Percentiles rank a stretch among this genome's conserved stretches.
phyloP scores from a whole-genome alignment of 805 yeast species.

The Hanseniaspora occidentalis region DNA sequence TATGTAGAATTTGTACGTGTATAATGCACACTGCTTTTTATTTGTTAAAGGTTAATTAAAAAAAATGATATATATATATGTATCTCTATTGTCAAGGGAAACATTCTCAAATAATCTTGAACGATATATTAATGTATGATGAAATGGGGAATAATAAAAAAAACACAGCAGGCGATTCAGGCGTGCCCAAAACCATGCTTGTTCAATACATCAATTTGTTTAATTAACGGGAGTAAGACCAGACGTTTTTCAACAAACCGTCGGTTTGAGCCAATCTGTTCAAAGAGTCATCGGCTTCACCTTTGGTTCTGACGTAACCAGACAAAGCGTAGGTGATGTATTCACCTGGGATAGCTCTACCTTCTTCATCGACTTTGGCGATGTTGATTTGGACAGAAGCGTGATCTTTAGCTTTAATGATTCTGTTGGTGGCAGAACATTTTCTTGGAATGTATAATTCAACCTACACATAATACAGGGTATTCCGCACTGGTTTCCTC shows the following conservation, averaged over 20 bases:
- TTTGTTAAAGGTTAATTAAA: too few species aligned
- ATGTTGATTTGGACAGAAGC: constrained; percentile 98
- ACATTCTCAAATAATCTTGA: too few species aligned
- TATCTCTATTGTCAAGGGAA: neutral
- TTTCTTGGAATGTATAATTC: constrained; percentile 99
- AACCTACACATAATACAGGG: constrained; percentile 42
- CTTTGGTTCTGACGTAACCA: constrained; percentile 97
- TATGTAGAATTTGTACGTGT: too few species aligned
- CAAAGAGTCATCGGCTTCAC: constrained; percentile 98
- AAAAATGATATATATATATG: too few species aligned
- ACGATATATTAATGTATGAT: too few species aligned
- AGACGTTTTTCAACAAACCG: constrained; percentile 93
- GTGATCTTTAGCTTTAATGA: constrained; percentile 99
- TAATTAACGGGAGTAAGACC: constrained; percentile 83
- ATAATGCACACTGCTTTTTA: too few species aligned
- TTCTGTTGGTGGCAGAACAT: constrained; percentile 99
- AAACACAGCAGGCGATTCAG: too few species aligned
- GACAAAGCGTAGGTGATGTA: constrained; percentile 91
- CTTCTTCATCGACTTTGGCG: constrained; percentile 95
- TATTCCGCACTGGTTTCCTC: neutral
- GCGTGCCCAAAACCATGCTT: too few species aligned
- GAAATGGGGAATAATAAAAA: too few species aligned
- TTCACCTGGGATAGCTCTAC: constrained; percentile 85
- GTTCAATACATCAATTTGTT: too few species aligned
- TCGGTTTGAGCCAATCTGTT: constrained; percentile 99